Percentiles rank a stretch among this genome's conserved stretches.
Conservation (phyloP, 139 green algal genomes). For the Desmodesmus armatus region DNA sequence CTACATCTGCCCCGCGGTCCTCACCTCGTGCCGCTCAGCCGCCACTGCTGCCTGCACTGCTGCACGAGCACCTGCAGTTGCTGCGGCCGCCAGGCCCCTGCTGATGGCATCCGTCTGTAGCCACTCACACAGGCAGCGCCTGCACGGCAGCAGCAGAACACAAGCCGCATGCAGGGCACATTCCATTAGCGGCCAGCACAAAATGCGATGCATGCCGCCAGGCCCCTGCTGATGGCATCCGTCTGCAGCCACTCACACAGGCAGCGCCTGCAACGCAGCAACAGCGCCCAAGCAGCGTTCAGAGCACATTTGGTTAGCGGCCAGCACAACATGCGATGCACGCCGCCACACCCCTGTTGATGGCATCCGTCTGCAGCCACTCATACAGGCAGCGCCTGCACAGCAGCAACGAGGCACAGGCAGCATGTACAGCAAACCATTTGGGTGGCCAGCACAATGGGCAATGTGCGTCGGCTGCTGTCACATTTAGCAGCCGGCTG, state of each 20-base stretch:
- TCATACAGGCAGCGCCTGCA: constrained; percentile 40
- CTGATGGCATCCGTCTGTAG: constrained; percentile 28
- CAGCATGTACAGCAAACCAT: neutral
- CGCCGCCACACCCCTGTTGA: constrained; percentile 31
- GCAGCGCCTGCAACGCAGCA: constrained; percentile 30
- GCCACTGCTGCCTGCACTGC: constrained; percentile 41
- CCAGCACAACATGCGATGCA: neutral
- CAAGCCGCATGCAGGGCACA: neutral
- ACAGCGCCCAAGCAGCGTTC: neutral
- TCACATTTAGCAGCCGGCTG: neutral
- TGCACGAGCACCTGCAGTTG: constrained; percentile 32
- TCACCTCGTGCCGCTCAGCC: constrained; percentile 38
- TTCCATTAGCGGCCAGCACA: neutral
- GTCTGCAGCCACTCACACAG: constrained; percentile 24
- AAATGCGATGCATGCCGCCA: constrained; percentile 15
- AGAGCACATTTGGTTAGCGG: neutral
- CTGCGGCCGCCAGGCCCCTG: constrained; percentile 37
- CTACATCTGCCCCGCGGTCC: neutral
- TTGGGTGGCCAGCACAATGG: neutral
- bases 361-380: constrained; percentile 28
- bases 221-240: constrained; percentile 35
- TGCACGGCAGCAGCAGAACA: neutral
- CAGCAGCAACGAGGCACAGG: neutral
- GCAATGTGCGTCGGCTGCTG: neutral
- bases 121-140: constrained; percentile 36